These are phyloP conservation scores for Pleurotus pulmonarius DNA, from an alignment of 768 basidiomycete species.

Conservation along the genomic window DNA sequence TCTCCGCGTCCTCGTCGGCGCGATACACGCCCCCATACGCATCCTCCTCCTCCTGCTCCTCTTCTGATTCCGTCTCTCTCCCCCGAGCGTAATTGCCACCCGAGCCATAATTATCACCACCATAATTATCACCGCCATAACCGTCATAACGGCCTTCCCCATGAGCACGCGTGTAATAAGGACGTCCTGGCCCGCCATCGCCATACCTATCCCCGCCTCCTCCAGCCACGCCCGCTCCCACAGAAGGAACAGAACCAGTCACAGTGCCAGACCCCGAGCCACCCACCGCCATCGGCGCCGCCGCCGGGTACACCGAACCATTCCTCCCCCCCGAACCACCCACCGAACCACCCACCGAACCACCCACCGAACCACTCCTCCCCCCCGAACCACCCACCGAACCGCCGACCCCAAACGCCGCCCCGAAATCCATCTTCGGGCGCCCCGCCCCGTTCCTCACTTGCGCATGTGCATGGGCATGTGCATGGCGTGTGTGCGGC, in stretches of 20 bases:
- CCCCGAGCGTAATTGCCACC: not conserved
- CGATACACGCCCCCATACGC: not conserved
- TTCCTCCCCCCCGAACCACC: no score
- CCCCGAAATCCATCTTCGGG: slow-evolving; percentile 24
- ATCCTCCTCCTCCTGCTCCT: not conserved
- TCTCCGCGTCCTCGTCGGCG: not conserved
- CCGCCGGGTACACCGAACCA: no score
- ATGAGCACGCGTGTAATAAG: no score
- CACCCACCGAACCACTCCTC: no score
- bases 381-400: no score
- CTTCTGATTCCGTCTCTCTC: not conserved
- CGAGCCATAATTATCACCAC: not conserved
- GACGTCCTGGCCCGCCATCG: no score
- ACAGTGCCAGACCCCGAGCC: not conserved
- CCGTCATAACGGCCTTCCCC: not conserved
- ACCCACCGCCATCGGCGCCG: not conserved
- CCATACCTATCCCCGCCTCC: no score
- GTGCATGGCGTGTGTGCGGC: slow-evolving; percentile 18
- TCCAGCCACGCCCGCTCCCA: no score
- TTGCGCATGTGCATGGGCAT: no score
- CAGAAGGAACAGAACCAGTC: no score
- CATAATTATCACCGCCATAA: no score
- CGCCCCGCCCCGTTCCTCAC: not conserved
- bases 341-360: no score
- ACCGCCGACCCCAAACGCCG: slow-evolving; percentile 41